Conservation (phyloP, 2,329 filamentous ascomycete species). For the Neoascochyta sp. region DNA sequence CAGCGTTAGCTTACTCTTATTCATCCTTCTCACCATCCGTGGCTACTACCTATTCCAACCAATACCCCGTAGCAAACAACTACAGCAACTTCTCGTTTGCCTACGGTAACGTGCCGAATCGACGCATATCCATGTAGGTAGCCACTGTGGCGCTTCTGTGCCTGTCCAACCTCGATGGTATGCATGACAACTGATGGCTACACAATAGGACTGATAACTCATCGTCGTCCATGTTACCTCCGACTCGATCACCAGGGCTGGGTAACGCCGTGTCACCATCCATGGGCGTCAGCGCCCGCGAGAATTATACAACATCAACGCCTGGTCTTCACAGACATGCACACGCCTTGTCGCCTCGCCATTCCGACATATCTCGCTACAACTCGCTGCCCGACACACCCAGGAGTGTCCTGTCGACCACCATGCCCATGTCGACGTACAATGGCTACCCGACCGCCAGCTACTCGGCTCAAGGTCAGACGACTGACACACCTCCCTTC, state of each 20-base stretch:
- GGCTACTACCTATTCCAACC: constrained; percentile 35
- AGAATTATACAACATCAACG: constrained; percentile 44
- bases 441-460: constrained; percentile 17
- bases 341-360: constrained; percentile 35
- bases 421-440: constrained; percentile 27
- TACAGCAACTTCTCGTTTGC: constrained; percentile 37
- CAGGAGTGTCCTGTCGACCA: constrained; percentile 32
- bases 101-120: constrained; percentile 41
- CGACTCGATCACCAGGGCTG: constrained; percentile 41
- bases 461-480: constrained; percentile 15
- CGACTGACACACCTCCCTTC: constrained; percentile 44
- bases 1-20: constrained; percentile 45
- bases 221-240: constrained; percentile 47
- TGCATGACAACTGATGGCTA: constrained; percentile 41
- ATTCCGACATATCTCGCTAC: constrained; percentile 33
- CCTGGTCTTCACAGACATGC: constrained; percentile 36
- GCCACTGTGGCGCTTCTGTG: constrained; percentile 33
- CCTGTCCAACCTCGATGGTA: constrained; percentile 28
- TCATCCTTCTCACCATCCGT: constrained; percentile 33
- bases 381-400: constrained; percentile 37
- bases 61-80: constrained; percentile 28
- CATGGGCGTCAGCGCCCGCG: constrained; percentile 41
- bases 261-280: constrained; percentile 42
- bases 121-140: constrained; percentile 47
- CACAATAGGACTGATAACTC: constrained; percentile 45